Base-by-base conservation (phyloP, 176 grass and related monocot genomes). In the Tuctoria greenei region DNA sequence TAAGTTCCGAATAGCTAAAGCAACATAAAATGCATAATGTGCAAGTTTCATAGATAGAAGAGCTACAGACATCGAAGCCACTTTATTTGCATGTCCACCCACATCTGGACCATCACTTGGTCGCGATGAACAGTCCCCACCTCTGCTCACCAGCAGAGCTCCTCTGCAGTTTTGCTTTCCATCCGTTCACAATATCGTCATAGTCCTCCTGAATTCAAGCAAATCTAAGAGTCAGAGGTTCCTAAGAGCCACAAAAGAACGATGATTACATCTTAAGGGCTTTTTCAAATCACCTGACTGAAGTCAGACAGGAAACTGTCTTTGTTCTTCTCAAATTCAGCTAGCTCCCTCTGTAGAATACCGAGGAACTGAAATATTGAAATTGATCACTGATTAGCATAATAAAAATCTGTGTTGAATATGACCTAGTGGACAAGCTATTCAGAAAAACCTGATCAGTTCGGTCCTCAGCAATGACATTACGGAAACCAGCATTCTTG, bases 61-160 rank as follows among this genome's bases (percentile, higher is more conserved):
- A 45, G 26, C 39, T 6, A 17, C 66, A 77, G 21, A 26, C 16
- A 47, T 38, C 12, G 40, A 79, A 76, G 58, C 64, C 57, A 38
- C 6, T 80, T 88, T 84, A 80, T 88, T 79, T 62, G n/a, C 7
- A 46, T n/a, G 15, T 55, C 28, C 66, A 61, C 5, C 0, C 0
- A 11, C 47, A 59, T 64, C n/a, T 41, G 23, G 43, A 45, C 25
- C 50, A 88, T 92, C 75, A 94, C 77, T 95, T 92, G 28, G 79
- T 92, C 1, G 87, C 92, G 18, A 99, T 83, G 86, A 99, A 99
- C 31, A 99, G 69, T 8, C 95, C 95, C 95, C 95, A 99, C 73
- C 85, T 87, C 76, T 99, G 95, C 80, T 99, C 92, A 60, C 95
- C 92, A 67, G 62, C 69, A 49, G 87, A 92, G 71, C 89, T 92